Percentiles rank a stretch among this genome's conserved stretches.
Conservation (phyloP, 768 basidiomycete species). For the Russula olivacea region DNA sequence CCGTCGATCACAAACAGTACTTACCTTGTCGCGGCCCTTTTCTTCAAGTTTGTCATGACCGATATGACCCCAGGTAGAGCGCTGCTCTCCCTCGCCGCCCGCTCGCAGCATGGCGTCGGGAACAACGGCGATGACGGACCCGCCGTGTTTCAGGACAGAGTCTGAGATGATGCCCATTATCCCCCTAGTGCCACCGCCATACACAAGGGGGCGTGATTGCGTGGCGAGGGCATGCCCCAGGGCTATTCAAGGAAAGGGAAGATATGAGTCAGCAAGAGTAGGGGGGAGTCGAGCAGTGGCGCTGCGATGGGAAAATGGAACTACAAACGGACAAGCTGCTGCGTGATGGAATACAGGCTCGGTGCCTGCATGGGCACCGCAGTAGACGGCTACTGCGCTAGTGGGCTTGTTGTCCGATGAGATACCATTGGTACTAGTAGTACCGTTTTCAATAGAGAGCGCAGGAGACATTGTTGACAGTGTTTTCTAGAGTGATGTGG, state of each 20-base stretch:
- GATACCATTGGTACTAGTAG: background rate
- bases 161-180: slow-evolving; percentile 82
- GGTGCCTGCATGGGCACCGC: slow-evolving; percentile 69
- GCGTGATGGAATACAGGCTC: slow-evolving; percentile 57
- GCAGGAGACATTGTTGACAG: background rate
- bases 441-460: background rate
- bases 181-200: slow-evolving; percentile 79
- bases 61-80: slow-evolving; percentile 18
- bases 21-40: slow-evolving; percentile 34
- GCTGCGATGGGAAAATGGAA: background rate
- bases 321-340: slow-evolving; percentile 52
- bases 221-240: slow-evolving; percentile 67
- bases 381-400: slow-evolving; percentile 71
- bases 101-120: slow-evolving; percentile 68
- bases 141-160: slow-evolving; percentile 57
- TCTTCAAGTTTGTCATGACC: slow-evolving; percentile 31
- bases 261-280: background rate
- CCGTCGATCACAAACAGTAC: slow-evolving; percentile 5
- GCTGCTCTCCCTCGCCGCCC: slow-evolving; percentile 52
- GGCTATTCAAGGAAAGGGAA: slow-evolving; percentile 37
- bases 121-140: slow-evolving; percentile 69
- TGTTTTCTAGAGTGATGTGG: background rate
- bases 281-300: background rate
- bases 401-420: background rate
- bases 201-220: slow-evolving; percentile 61